phyloP scores from a whole-genome alignment of 2,329 filamentous ascomycete genomes.

The Xylariaceae sp. region DNA sequence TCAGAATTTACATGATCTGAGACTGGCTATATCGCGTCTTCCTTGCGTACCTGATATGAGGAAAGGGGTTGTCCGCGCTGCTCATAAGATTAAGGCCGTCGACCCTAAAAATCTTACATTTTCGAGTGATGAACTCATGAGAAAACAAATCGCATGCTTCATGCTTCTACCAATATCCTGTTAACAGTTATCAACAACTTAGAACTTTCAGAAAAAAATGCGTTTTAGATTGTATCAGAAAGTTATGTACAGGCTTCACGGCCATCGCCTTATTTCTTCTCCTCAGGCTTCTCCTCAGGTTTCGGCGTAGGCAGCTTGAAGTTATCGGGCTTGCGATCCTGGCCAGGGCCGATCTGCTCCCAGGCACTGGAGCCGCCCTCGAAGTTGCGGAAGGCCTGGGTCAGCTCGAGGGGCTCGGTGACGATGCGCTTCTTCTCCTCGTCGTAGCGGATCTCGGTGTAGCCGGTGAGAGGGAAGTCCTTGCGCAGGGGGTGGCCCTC shows the following conservation, averaged over 20 bases:
- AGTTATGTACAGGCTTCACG: conserved; percentile 31
- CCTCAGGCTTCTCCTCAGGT: conserved; percentile 85
- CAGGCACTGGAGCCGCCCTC: conserved; percentile 75
- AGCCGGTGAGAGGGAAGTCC: conserved; percentile 95
- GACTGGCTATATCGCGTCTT: no score
- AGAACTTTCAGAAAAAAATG: background rate
- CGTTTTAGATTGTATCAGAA: conserved; percentile 26
- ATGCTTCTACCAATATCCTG: background rate
- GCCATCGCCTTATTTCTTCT: conserved; percentile 70
- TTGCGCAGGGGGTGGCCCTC: conserved; percentile 96
- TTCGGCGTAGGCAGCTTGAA: conserved; percentile 96
- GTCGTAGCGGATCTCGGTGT: conserved; percentile 96
- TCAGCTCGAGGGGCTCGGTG: conserved; percentile 93
- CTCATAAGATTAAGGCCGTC: no score
- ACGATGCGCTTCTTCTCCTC: conserved; percentile 99
- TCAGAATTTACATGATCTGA: no score
- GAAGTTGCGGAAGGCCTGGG: conserved; percentile 97
- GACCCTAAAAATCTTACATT: no score
- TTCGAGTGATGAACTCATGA: background rate
- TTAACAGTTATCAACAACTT: background rate
- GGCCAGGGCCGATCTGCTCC: conserved; percentile 63
- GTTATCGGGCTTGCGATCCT: conserved; percentile 72
- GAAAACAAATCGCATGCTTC: background rate
- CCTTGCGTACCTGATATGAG: no score
- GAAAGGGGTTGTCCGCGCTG: no score